Evolutionary conservation across 23 red algal genomes (phyloP), one percentile per base, ranked within the genome.

Genomic region (Gracilaria gracilis): DNA sequence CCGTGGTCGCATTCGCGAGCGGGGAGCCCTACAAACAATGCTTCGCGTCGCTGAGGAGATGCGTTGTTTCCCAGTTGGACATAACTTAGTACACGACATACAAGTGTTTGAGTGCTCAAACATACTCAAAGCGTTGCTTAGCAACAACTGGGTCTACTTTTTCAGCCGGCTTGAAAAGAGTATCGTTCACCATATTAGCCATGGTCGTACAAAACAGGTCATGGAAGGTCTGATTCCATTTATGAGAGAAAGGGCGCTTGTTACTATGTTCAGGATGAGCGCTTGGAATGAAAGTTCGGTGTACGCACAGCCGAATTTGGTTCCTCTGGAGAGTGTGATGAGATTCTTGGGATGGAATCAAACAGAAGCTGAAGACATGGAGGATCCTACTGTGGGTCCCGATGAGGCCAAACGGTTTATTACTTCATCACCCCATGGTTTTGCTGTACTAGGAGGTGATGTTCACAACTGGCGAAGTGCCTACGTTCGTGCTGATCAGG

Each of bases 261-360:
- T 77, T 9, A 77, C 72, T 25, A 77, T 77, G 72, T 50, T 77
- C 1, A 77, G 32, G 39, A 77, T 31, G 72, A 77, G 72, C 23
- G 38, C n/a, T 50, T 77, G 72, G 72, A 77, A 19, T 77, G 72
- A 77, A 46, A 77, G 40, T 23, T n/a, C 72, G 24, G 72, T 77
- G 20, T 77, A 49, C 20, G 27, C 72, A 29, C n/a, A 24, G 27
- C 72, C 72, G n/a, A 77, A 77, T 77, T 12, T 77, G 46, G 38
- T 77, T 15, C 40, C 72, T 11, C 34, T 77, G 46, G 42, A 25
- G 27, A 77, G 23, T 51, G 72, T 77, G 31, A 50, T 77, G 23
- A 49, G 46, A 49, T 49, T 77, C 39, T 77, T 77, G 34, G 72
- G 72, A 51, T 77, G 72, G 72, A 77, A 77, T 77, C 4, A 77